Evolutionary conservation across 108 stramenopile species (phyloP), one percentile per base, ranked within the genome.

Genomic region (Cyclotella baltica): DNA sequence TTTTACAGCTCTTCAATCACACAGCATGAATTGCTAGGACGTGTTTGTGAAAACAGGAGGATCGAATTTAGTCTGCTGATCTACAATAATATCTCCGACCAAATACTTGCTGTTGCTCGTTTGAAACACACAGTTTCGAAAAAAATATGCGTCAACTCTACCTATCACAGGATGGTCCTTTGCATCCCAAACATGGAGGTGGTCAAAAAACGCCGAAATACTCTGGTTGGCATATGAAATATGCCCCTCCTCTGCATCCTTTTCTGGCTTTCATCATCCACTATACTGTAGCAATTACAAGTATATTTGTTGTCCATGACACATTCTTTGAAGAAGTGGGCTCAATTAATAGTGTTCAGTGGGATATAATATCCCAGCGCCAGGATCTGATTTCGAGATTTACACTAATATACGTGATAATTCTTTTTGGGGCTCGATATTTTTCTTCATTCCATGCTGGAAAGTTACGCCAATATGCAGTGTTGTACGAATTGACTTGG

Each of bases 401-500:
- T 35, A 53, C 85, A 11, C 37, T 67, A 6, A 3, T 75, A 11
- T 92, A 92, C 62, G 72, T 82, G 30, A 10, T 63, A 3, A 56
- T 77, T 31, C 74, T 85, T 15, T 83, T 92, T 38, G 35, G 50
- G 6, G 72, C 75, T 16, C 64, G 91, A 67, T 81, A 70, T 62
- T 72, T 87, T 31, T 75, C 75, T 11, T 80, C 88, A 3, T 73
- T 55, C 52, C 22, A 70, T 29, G 68, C 74, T 4, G 70, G 70
- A 22, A 37, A 58, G 56, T 64, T 84, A 31, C 63, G 70, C 37
- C 86, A 74, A 59, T 55, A 77, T 46, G 74, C 67, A 10, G 78
- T 93, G 11, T 33, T 87, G 34, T 88, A 88, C 37, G 93, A 92
- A 81, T 82, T 80, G 31, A 90, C 89, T 11, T 94, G 91, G 86